Base-by-base conservation (phyloP, 345 rosid genomes). In the Capsella bursapastoris region DNA sequence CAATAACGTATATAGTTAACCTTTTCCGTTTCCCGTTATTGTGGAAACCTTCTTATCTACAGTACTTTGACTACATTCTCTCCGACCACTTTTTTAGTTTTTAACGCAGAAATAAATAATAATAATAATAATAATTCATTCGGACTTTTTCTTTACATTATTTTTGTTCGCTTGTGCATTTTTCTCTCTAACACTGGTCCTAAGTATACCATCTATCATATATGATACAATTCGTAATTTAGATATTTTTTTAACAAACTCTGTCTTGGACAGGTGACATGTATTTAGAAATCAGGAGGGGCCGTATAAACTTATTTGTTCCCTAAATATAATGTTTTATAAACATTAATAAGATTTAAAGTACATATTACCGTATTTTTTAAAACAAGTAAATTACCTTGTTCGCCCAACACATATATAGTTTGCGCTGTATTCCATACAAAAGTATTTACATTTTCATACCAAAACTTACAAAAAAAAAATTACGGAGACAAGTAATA, bases 11-110 rank as follows among this genome's bases (percentile, higher is more conserved):
- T 52, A 1, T 11, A 25, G 8, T 59, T 9, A n/a, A 5, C n/a
- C 0, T 47, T 64, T 65, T 48, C 49, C 51, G 15, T 53, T 40
- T 35, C 3, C 62, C 10, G 38, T 55, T 27, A 38, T 68, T 38
- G 50, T 37, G 51, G 40, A 67, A 25, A 7, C 37, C 37, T 34
- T 22, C 70, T 65, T 22, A 18, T 22, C 70, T 52, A 52, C 13
- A 7, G 34, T 18, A 44, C 8, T 14, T 32, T 18, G 5, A 49
- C 14, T 32, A 66, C 28, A 68, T 25, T 41, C 52, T 41, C 52
- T 53, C 72, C 63, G 63, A 6, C 72, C 72, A 67, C 72, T 40
- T 53, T 22, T 66, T 66, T 50, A 37, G 60, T 18, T 6, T 31
- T 49, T 7, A 37, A 22, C 2, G 25, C 25, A 22, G 25, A 22